Conservation (phyloP, 2,329 filamentous ascomycete species). For the Pseudocercospora cruenta region DNA sequence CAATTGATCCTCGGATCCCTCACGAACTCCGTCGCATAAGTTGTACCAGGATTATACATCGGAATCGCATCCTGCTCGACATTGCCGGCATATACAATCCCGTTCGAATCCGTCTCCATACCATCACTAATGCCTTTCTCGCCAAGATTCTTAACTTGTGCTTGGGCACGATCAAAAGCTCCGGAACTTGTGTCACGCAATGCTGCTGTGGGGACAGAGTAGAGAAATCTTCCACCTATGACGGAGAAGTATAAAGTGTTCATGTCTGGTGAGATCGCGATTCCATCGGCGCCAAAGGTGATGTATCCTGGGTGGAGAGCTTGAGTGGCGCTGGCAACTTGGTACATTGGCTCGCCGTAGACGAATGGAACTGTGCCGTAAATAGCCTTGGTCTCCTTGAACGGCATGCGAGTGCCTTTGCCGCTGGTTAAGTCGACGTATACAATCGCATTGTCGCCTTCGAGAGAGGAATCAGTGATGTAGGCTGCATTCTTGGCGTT, state of each 20-base stretch:
- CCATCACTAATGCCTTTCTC: conserved; percentile 55
- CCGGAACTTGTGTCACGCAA: conserved; percentile 35
- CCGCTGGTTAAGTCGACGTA: conserved; percentile 52
- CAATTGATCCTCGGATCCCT: conserved; percentile 52
- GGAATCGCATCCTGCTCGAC: conserved; percentile 53
- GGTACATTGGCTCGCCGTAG: conserved; percentile 52
- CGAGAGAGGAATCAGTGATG: conserved; percentile 52
- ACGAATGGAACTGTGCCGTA: conserved; percentile 34
- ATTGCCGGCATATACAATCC: conserved; percentile 51
- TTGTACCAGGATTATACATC: conserved; percentile 50
- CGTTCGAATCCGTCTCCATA: conserved; percentile 54
- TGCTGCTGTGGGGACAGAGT: conserved; percentile 46
- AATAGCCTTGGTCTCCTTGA: conserved; percentile 40
- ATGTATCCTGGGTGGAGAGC: conserved; percentile 41
- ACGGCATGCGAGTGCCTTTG: conserved; percentile 52
- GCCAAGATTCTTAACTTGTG: conserved; percentile 46
- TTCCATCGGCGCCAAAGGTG: conserved; percentile 52
- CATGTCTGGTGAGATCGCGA: conserved; percentile 51
- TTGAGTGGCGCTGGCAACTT: conserved; percentile 23
- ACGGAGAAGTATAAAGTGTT: conserved; percentile 50
- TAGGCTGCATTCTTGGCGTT: conserved; percentile 50
- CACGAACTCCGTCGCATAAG: conserved; percentile 46
- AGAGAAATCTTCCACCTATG: conserved; percentile 48
- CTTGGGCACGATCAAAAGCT: conserved; percentile 47
- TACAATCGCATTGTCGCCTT: conserved; percentile 53